Evolutionary conservation across 208 protist species (phyloP).

Genomic region (Entamoeba dispar): DNA sequence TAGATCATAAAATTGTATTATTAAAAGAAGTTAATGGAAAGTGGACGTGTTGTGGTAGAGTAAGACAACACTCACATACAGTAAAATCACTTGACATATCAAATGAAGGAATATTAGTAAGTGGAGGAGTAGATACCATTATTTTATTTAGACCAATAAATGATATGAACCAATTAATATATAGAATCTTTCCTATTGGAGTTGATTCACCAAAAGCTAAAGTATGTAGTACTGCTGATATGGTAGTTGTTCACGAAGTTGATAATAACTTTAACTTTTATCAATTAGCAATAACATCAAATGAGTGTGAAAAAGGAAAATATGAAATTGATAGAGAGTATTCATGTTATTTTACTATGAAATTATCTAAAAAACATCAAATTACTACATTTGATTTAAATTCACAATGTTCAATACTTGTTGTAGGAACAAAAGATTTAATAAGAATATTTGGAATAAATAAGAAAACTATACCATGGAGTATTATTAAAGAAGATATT

Average conservation of each 20-base stretch:
- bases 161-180: not conserved
- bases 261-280: not conserved
- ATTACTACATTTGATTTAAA: not conserved
- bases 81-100: not conserved
- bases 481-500: not conserved
- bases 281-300: not conserved
- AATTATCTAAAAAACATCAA: not conserved
- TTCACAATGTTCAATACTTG: not conserved
- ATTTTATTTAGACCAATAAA: not conserved
- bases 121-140: not conserved
- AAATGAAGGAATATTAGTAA: not conserved
- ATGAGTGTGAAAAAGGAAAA: not conserved
- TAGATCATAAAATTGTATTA: not conserved
- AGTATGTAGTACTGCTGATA: not conserved
- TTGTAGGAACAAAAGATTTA: too few species aligned
- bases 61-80: not conserved
- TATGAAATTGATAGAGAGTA: not conserved
- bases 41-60: not conserved
- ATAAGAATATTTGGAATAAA: too few species aligned
- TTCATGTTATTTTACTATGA: not conserved
- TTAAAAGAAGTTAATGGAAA: not conserved
- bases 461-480: too few species aligned
- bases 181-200: not conserved
- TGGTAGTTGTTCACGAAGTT: not conserved
- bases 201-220: not conserved